These are phyloP conservation scores for Apiospora marii DNA, from an alignment of 2,329 filamentous ascomycete species.

Conservation along the genomic window DNA sequence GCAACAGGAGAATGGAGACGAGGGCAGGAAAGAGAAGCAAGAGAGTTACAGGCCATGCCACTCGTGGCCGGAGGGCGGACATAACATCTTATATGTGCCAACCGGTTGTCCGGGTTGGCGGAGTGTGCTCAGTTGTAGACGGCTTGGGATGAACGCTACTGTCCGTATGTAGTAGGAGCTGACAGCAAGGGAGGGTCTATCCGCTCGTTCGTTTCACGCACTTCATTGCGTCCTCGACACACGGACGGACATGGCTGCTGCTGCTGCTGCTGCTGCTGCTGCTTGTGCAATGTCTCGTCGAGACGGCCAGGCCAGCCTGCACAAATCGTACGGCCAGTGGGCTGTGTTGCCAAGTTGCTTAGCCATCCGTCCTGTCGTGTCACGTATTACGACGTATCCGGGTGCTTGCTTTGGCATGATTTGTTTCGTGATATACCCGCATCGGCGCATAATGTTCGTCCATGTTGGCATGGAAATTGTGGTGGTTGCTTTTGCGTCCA, in stretches of 20 bases:
- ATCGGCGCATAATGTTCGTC: neutral
- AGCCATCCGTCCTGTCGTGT: neutral
- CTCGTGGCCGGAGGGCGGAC: neutral
- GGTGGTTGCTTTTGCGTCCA: neutral
- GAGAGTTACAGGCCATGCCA: neutral
- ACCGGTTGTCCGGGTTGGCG: constrained; percentile 5
- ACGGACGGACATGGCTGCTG: neutral
- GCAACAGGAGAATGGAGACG: neutral
- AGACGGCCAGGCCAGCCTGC: neutral
- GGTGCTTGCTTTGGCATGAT: neutral
- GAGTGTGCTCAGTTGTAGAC: neutral
- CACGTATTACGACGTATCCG: constrained; percentile 11
- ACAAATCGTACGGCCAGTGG: neutral
- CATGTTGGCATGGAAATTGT: neutral
- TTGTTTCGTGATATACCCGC: neutral
- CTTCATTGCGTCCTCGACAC: constrained; percentile 4
- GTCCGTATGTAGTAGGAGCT: constrained; percentile 9
- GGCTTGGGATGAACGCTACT: constrained; percentile 5
- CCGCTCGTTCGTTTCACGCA: constrained; percentile 6
- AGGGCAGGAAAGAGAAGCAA: neutral
- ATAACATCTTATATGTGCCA: neutral
- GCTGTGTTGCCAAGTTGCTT: constrained; percentile 7
- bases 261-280: neutral
- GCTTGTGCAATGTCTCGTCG: constrained; percentile 4
- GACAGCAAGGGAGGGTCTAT: constrained; percentile 3